Base-by-base conservation (phyloP, 2,329 filamentous ascomycete species). In the Paraphaeosphaeria sporulosa region DNA sequence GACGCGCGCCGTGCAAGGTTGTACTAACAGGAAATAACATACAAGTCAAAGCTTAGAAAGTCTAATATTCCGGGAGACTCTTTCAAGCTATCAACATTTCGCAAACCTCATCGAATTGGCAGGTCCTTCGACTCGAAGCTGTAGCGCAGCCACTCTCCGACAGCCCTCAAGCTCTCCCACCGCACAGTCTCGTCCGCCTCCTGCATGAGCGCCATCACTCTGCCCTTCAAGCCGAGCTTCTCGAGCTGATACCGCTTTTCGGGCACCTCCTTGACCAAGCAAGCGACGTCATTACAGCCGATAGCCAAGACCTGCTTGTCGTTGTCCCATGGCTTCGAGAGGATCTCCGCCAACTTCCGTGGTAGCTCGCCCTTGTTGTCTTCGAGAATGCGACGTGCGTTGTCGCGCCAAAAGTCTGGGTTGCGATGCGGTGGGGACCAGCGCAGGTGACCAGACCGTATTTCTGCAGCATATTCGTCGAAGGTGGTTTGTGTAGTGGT, bases 351-450 rank as follows among this genome's bases (percentile, higher is more conserved):
- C 58, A 97, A 83, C 81, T 92, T 91, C 73, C 89, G 89, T 42
- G 91, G 87, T 55, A 97, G 84, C 66, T 89, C 89, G 36, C 91
- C 92, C 65, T 93, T 90, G 75, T 93, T 89, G 65, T 90, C 87
- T 54, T 97, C 93, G 59, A 97, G 83, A 65, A 97, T 96, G 71
- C 89, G 90, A 60, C 91, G 88, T 8, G 94, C 92, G 70, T 97
- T 97, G 71, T 97, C 94, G 46, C 89, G 88, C 94, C 94, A 97
- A 82, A 97, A 97, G 6, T 89, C 87, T 48, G 89, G 85, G 81
- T 90, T 94, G 70, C 91, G 89, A 80, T 97, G 94, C 42, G 94
- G 93, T 32, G 94, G 94, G 5, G 92, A 95, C 94, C 94, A 97
- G 72, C 93, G 90, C 57, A 97, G 85, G 75, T 97, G 93, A 38